These are phyloP conservation scores for Sugiyamaella xylanicola DNA, from an alignment of 1,139 yeast species.

Conservation along the genomic window DNA sequence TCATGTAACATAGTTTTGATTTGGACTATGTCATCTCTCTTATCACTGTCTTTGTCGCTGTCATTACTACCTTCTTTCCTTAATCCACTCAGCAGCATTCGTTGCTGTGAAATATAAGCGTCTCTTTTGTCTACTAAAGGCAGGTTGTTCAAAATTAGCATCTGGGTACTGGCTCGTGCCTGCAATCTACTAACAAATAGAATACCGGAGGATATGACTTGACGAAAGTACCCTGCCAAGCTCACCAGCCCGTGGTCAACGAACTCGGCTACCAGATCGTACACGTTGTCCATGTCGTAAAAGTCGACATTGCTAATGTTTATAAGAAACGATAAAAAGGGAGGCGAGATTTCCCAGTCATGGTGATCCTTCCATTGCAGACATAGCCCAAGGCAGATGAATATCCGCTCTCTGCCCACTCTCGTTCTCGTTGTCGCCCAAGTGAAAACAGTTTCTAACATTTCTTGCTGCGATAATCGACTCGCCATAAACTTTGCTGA, in stretches of 20 bases:
- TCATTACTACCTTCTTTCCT: not conserved
- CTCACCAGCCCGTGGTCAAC: slow-evolving; percentile 53
- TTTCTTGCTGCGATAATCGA: slow-evolving; percentile 29
- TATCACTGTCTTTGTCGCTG: no score
- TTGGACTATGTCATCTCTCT: not conserved
- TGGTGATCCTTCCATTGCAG: slow-evolving; percentile 25
- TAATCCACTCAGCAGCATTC: slow-evolving; percentile 8
- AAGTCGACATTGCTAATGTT: slow-evolving; percentile 27
- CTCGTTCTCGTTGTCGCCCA: slow-evolving; percentile 39
- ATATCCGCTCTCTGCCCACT: slow-evolving; percentile 32
- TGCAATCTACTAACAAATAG: slow-evolving; percentile 49
- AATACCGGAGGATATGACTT: slow-evolving; percentile 80
- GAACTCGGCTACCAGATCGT: slow-evolving; percentile 58
- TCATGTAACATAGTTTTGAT: slow-evolving; percentile 4
- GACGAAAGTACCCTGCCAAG: slow-evolving; percentile 70
- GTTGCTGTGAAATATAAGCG: slow-evolving; percentile 8
- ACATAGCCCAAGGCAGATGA: slow-evolving; percentile 34
- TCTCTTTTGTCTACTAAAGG: slow-evolving; percentile 40
- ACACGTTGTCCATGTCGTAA: slow-evolving; percentile 45
- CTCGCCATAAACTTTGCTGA: slow-evolving; percentile 30
- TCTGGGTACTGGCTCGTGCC: slow-evolving; percentile 49
- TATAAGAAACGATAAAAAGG: slow-evolving; percentile 38
- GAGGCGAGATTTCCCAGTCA: slow-evolving; percentile 37
- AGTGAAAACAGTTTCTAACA: slow-evolving; percentile 34
- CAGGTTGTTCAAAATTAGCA: slow-evolving; percentile 54